Evolutionary conservation across 305 asterid species (phyloP).

Genomic region (Salvia sclarea): DNA sequence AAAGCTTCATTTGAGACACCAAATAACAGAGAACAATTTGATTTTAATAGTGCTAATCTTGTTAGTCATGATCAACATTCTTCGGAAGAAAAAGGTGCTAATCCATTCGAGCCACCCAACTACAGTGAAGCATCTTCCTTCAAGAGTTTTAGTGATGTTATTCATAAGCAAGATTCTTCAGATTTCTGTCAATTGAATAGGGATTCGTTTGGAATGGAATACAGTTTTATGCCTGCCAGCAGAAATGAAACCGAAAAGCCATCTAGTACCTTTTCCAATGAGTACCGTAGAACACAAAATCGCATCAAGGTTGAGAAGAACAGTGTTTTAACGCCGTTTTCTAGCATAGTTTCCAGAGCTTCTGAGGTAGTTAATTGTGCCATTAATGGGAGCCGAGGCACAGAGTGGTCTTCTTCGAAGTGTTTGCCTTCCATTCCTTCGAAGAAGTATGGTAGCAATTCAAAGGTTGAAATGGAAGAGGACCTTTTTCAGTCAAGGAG

Average conservation of each 20-base stretch:
- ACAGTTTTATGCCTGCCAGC: constrained; percentile 24
- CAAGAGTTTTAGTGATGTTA: constrained; percentile 31
- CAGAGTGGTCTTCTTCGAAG: constrained; percentile 28
- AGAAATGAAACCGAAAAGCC: constrained; percentile 30
- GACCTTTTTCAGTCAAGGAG: constrained; percentile 39
- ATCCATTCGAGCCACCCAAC: constrained; percentile 31
- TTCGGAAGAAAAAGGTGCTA: constrained; percentile 27
- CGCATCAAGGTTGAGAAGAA: constrained; percentile 36
- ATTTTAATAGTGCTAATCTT: constrained; percentile 12
- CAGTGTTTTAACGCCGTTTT: constrained; percentile 22
- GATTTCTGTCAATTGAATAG: constrained; percentile 34
- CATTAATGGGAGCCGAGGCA: constrained; percentile 29
- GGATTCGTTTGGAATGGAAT: constrained; percentile 17
- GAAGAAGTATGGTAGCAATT: constrained; percentile 30
- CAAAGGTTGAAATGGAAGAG: constrained; percentile 42
- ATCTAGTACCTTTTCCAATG: constrained; percentile 29
- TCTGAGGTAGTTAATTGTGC: constrained; percentile 40
- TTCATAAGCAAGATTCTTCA: constrained; percentile 35
- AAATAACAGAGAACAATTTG: constrained; percentile 7
- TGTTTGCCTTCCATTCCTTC: constrained; percentile 29
- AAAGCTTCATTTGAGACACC: constrained; percentile 24
- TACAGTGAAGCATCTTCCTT: constrained; percentile 38
- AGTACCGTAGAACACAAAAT: constrained; percentile 26
- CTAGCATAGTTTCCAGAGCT: constrained; percentile 36
- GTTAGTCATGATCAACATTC: constrained; percentile 21